Conservation (phyloP, 768 basidiomycete genomes). For the Hygrophoropsis aurantiaca region DNA sequence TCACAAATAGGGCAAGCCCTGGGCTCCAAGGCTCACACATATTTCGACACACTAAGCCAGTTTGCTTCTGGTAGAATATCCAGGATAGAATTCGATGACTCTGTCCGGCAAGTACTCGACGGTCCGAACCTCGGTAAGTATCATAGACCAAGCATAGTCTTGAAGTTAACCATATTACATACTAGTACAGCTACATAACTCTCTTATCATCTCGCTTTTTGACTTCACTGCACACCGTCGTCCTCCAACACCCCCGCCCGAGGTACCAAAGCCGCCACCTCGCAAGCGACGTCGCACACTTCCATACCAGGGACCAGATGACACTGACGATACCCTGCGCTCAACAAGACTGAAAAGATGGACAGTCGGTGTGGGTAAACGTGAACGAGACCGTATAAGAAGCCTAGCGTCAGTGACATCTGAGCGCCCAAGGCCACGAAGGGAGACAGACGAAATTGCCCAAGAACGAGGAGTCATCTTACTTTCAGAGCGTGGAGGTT, state of each 20-base stretch:
- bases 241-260: conserved; percentile 63
- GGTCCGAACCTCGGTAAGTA: conserved; percentile 50
- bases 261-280: conserved; percentile 57
- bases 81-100: conserved; percentile 74
- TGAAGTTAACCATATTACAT: conserved; percentile 10
- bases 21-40: conserved; percentile 56
- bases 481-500: conserved; percentile 66
- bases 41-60: conserved; percentile 63
- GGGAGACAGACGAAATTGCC: conserved; percentile 64
- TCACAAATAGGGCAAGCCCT: conserved; percentile 61
- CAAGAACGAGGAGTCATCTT: conserved; percentile 68
- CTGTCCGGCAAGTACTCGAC: conserved; percentile 60
- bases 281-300: conserved; percentile 69
- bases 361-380: conserved; percentile 68
- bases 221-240: conserved; percentile 75
- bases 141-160: background rate
- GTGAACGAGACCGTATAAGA: conserved; percentile 73
- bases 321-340: conserved; percentile 53
- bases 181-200: conserved; percentile 78
- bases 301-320: conserved; percentile 72
- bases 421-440: conserved; percentile 45
- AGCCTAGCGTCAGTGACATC: conserved; percentile 41
- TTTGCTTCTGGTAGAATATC: conserved; percentile 72
- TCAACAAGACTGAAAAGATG: conserved; percentile 72
- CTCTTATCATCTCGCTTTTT: conserved; percentile 79